Evolutionary conservation across 2,329 filamentous ascomycete genomes (phyloP), one percentile per base, ranked within the genome.

Genomic region (Xylaria sp.): DNA sequence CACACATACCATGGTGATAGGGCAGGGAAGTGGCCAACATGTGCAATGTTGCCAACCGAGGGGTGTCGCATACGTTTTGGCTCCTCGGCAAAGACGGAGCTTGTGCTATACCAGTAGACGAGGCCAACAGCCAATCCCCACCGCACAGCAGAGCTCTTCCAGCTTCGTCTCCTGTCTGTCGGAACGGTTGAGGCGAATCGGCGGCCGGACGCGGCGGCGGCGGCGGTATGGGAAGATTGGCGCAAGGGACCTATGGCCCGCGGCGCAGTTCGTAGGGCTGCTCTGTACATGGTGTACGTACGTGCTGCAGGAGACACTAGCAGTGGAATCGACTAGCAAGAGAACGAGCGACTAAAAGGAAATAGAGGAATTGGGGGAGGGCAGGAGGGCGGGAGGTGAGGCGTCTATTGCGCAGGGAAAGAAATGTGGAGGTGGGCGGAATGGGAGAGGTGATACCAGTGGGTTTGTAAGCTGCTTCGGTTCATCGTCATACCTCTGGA

Each of bases 71-170:
- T 84, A 96, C 93, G 84, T 70, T 85, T 78, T 37, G 88, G 86
- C 77, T 96, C 90, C 72, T 97, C 92, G 15, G 93, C 91, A 77
- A 98, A 98, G 21, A 92, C 83, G 57, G 88, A 86, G 73, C 90
- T 94, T 7, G 93, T 97, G 81, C 93, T 96, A 78, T 98, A 99
- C 78, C 92, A 97, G 80, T 98, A 99, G 52, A 98, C 80, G 47
- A 89, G 88, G 19, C 85, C 92, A 62, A 82, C 83, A 0, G 92
- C 94, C 59, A 95, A 75, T 68, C 88, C 92, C 86, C 92, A 90
- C 80, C 94, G 86, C 71, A 86, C 76, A 3, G 83, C 84, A 54
- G 88, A 83, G 76, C 88, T 90, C 84, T 94, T 96, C 91, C 92
- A 97, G 75, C 88, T 91, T 76, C 92, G 82, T 71, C 87, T 87